These are phyloP conservation scores for Ustilago nuda DNA, from an alignment of 1,284 basidiomycete genomes.

Conservation along the genomic window DNA sequence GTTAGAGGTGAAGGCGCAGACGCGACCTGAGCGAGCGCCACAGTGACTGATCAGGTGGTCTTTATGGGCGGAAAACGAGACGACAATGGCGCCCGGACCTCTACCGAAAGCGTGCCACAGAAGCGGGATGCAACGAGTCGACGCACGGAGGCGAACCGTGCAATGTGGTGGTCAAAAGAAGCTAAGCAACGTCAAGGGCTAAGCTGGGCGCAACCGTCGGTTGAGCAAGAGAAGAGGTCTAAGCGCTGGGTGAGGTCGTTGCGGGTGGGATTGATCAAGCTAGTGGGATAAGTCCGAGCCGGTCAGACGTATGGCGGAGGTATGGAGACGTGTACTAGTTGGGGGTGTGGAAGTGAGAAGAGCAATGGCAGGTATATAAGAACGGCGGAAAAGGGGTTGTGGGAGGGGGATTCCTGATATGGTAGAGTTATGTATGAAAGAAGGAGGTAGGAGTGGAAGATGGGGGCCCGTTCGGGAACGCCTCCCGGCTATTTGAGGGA, in stretches of 20 bases:
- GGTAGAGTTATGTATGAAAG: constrained; percentile 2
- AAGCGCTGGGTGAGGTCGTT: constrained; percentile 3
- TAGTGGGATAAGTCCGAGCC: constrained; percentile 8
- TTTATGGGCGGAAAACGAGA: not conserved
- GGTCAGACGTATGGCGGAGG: not conserved
- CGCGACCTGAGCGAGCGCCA: constrained; percentile 8
- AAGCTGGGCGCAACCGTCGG: constrained; percentile 1
- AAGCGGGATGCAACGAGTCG: not conserved
- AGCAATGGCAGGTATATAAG: not conserved
- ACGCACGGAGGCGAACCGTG: constrained; percentile 8
- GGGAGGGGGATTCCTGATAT: not conserved
- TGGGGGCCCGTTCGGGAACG: not conserved
- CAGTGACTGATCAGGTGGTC: not conserved
- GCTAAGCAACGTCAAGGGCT: not conserved
- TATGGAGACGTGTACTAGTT: not conserved
- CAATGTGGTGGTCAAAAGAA: not conserved
- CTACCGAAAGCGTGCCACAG: not conserved
- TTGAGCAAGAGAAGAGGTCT: constrained; percentile 2
- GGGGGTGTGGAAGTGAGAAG: not conserved
- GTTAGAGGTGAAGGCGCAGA: not conserved
- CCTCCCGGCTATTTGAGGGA: constrained; percentile 18
- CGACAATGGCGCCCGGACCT: not conserved
- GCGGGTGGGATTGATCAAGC: not conserved
- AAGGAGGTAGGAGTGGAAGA: not conserved
- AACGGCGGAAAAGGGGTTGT: not conserved